These are phyloP conservation scores for Trichocladium antarcticum DNA, from an alignment of 495 filamentous ascomycete genomes.

Conservation along the genomic window DNA sequence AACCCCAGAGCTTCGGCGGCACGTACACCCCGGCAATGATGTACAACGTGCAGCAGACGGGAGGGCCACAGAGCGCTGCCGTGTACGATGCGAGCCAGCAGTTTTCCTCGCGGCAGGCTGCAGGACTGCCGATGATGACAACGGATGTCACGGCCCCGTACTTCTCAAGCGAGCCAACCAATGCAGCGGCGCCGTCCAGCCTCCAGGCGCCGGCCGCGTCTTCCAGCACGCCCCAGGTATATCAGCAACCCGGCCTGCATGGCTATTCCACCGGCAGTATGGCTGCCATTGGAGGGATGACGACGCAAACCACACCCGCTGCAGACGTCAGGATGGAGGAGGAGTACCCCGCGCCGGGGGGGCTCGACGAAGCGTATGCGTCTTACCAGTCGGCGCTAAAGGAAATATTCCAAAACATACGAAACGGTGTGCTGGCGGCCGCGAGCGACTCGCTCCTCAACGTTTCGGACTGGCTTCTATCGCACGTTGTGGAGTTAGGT, in stretches of 20 bases:
- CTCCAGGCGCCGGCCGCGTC: conserved; percentile 31
- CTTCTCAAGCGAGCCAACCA: conserved; percentile 62
- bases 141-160: conserved; percentile 60
- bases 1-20: conserved; percentile 36
- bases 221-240: conserved; percentile 35
- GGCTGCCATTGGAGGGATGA: conserved; percentile 31
- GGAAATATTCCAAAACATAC: conserved; percentile 64
- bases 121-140: conserved; percentile 69
- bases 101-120: conserved; percentile 67
- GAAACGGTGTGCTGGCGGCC: conserved; percentile 58
- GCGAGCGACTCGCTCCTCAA: conserved; percentile 62
- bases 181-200: conserved; percentile 44
- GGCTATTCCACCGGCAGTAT: conserved; percentile 34
- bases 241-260: conserved; percentile 41
- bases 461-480: conserved; percentile 76
- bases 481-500: conserved; percentile 76
- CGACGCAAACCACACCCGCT: conserved; percentile 28
- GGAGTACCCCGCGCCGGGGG: conserved; percentile 26
- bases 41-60: conserved; percentile 67
- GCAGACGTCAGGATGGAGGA: conserved; percentile 37
- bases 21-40: conserved; percentile 52
- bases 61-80: conserved; percentile 44
- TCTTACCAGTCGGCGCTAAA: conserved; percentile 64
- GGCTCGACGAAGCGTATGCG: conserved; percentile 54
- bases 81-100: conserved; percentile 72